These are phyloP conservation scores for Eucalyptus camaldulensis DNA, from an alignment of 345 rosid genomes.

Conservation along the genomic window DNA sequence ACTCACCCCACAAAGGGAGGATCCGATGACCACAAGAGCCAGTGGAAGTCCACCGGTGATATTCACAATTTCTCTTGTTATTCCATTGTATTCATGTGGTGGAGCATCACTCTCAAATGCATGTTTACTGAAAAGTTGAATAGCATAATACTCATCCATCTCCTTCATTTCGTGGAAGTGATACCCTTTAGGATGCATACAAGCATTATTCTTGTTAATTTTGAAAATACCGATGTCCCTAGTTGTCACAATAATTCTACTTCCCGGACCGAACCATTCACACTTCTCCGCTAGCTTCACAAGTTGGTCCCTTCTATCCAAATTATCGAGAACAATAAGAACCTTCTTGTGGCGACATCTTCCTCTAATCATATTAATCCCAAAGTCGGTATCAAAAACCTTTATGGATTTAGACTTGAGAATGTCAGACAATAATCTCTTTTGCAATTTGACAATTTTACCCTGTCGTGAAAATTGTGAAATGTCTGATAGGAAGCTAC, in stretches of 20 bases:
- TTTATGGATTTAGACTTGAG: background rate
- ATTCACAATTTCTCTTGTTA: background rate
- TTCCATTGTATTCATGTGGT: background rate
- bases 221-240: background rate
- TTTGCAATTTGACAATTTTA: background rate
- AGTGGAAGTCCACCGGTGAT: background rate
- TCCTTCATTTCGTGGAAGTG: background rate
- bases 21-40: background rate
- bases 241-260: background rate
- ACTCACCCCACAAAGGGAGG: accelerated
- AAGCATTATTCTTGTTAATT: background rate
- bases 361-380: background rate
- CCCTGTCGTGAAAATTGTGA: background rate
- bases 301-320: background rate
- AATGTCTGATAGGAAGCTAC: background rate
- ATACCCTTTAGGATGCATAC: background rate
- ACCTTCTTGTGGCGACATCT: background rate
- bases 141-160: background rate
- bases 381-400: background rate
- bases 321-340: background rate
- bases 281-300: background rate
- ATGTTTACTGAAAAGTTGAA: background rate
- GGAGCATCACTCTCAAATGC: background rate
- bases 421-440: background rate
- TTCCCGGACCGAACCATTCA: background rate